Evolutionary conservation across 2,329 filamentous ascomycete genomes (phyloP), one percentile per base, ranked within the genome.

Genomic region (Talaromyces atroroseus): DNA sequence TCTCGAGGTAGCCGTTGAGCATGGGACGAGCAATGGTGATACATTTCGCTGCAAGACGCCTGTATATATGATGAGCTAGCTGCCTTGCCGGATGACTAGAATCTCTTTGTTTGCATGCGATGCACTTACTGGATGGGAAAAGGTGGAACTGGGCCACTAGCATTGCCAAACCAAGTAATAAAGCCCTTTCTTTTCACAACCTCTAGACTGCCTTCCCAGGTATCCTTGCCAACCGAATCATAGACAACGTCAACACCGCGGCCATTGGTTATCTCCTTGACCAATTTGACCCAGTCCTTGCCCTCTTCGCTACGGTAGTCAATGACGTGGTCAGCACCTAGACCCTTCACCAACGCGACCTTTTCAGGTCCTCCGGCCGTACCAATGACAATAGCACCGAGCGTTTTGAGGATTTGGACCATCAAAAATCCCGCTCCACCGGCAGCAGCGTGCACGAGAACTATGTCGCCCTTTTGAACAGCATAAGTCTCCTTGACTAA

Each of bases 221-320:
- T 96, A 49, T 81, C 80, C 75, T 90, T 90, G 12, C 91, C 92
- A 2, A 96, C 89, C 5, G 89, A 88, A 68, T 96, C 91, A 68
- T 90, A 95, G 26, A 95, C 87, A 10, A 86, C 90, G 61, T 84
- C 82, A 2, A 87, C 85, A 7, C 92, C 92, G 58, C 84, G 75
- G 0, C 87, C 87, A 1, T 78, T 82, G 0, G 90, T 96, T 49
- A 89, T 84, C 78, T 96, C 91, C 67, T 95, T 95, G 57, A 96
- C 80, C 67, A 80, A 80, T 61, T 95, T 89, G 55, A 94, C 86
- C 68, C 81, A 80, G 54, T 94, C 89, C 45, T 94, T 82, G 64
- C 86, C 86, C 60, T 91, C 89, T 68, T 95, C 89, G 61, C 96
- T 76, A 74, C 90, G 92, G 62, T 91, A 92, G 68, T 89, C 86